Conservation (phyloP, 2,329 filamentous ascomycete species). For the Thermoascus crustaceus region DNA sequence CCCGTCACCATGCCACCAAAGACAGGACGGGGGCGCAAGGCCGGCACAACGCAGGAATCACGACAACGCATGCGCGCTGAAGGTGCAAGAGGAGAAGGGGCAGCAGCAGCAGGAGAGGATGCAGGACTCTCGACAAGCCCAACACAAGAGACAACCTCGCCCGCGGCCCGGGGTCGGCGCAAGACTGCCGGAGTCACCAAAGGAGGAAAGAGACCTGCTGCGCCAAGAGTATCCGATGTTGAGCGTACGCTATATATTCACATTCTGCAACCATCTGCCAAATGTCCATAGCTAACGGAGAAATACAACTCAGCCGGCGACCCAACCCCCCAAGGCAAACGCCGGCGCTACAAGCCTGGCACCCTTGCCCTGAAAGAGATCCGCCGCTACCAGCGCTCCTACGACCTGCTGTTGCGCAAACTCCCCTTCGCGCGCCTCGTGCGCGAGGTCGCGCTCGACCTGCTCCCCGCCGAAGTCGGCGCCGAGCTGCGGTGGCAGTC, state of each 20-base stretch:
- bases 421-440: slow-evolving; percentile 43
- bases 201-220: slow-evolving; percentile 15
- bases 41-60: slow-evolving; percentile 8
- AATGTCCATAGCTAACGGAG: slow-evolving; percentile 7
- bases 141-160: not conserved
- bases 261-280: too few species aligned
- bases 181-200: slow-evolving; percentile 10
- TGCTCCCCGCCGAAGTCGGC: slow-evolving; percentile 50
- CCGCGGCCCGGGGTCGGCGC: not conserved
- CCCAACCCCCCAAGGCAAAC: slow-evolving; percentile 55
- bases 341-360: slow-evolving; percentile 62
- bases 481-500: slow-evolving; percentile 88
- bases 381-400: slow-evolving; percentile 78
- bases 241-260: slow-evolving; percentile 27
- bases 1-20: slow-evolving; percentile 23
- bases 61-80: too few species aligned
- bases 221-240: slow-evolving; percentile 26
- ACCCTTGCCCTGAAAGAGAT: slow-evolving; percentile 89
- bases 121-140: too few species aligned
- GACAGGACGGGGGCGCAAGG: slow-evolving; percentile 16
- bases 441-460: slow-evolving; percentile 46
- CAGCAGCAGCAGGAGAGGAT: slow-evolving; percentile 7
- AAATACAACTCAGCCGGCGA: slow-evolving; percentile 56
- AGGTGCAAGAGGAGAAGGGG: too few species aligned
- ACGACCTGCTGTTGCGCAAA: slow-evolving; percentile 70